A percentile compares a stretch with the other conserved stretches of the same genome.
phyloP scores from a whole-genome alignment of 129 eudicot species.

The Chrysanthemum lavandulifolium region DNA sequence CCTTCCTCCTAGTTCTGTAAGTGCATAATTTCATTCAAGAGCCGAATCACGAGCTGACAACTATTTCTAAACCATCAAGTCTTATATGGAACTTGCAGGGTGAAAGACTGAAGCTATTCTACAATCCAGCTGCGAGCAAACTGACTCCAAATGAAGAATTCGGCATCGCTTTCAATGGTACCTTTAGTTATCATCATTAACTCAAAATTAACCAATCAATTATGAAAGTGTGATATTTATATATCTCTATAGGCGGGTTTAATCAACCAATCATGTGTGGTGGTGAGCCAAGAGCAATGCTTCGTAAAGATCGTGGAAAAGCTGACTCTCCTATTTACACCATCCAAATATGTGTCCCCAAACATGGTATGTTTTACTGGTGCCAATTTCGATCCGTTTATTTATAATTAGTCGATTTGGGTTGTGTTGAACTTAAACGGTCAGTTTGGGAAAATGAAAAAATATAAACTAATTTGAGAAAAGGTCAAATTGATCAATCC shows the following conservation, averaged over 20 bases:
- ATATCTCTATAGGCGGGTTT: conserved; percentile 64
- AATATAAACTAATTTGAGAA: no score
- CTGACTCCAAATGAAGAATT: conserved; percentile 67
- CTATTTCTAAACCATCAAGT: not conserved
- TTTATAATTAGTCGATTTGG: not conserved
- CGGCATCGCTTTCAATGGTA: conserved; percentile 92
- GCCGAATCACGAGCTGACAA: no score
- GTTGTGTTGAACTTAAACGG: not conserved
- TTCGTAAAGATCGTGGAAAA: conserved; percentile 66
- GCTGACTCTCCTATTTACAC: conserved; percentile 78
- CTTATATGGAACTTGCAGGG: conserved; percentile 50
- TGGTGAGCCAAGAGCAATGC: conserved; percentile 95
- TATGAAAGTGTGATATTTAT: not conserved
- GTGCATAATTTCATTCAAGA: conserved; percentile 18
- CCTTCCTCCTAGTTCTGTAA: conserved; percentile 89
- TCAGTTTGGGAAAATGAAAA: not conserved
- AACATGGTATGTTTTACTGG: conserved; percentile 52
- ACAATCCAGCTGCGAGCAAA: conserved; percentile 81
- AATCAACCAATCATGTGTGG: conserved; percentile 99
- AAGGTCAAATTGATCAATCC: no score
- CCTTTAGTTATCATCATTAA: not conserved
- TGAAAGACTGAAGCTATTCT: conserved; percentile 71
- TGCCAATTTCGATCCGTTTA: not conserved
- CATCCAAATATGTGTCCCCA: conserved; percentile 87
- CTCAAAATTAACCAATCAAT: no score